Conservation (phyloP, 495 filamentous ascomycete genomes). For the Penicillium macrosclerotiorum region DNA sequence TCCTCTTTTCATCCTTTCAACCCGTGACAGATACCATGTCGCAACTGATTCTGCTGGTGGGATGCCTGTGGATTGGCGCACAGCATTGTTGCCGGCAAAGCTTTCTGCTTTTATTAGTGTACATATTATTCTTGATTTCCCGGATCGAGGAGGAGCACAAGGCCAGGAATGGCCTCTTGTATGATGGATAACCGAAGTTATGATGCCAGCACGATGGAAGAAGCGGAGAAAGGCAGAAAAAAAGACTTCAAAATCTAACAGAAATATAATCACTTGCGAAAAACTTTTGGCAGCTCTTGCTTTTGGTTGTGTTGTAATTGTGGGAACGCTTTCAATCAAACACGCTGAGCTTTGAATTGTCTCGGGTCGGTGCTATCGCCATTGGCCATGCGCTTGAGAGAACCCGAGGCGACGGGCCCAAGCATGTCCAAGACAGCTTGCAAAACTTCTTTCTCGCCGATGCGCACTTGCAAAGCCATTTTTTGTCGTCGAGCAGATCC, state of each 20-base stretch:
- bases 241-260: constrained; percentile 33
- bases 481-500: constrained; percentile 38
- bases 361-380: constrained; percentile 31
- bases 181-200: constrained; percentile 43
- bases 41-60: neutral
- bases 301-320: constrained; percentile 1
- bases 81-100: neutral
- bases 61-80: neutral
- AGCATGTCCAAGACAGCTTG: constrained; percentile 45
- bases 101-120: constrained; percentile 40
- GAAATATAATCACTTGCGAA: constrained; percentile 31
- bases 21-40: constrained; percentile 20
- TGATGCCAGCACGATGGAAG: constrained; percentile 41
- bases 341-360: constrained; percentile 38
- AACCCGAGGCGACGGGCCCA: constrained; percentile 17
- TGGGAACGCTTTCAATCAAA: constrained; percentile 8
- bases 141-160: constrained; percentile 11
- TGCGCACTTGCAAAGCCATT: constrained; percentile 74
- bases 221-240: constrained; percentile 29
- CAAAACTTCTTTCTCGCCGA: constrained; percentile 78
- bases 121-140: constrained; percentile 36
- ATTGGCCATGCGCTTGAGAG: constrained; percentile 29
- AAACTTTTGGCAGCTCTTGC: constrained; percentile 16
- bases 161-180: constrained; percentile 18
- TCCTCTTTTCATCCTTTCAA: constrained; percentile 19